Conservation (phyloP, 2,329 filamentous ascomycete species). For the Arthrocladium fulminans region DNA sequence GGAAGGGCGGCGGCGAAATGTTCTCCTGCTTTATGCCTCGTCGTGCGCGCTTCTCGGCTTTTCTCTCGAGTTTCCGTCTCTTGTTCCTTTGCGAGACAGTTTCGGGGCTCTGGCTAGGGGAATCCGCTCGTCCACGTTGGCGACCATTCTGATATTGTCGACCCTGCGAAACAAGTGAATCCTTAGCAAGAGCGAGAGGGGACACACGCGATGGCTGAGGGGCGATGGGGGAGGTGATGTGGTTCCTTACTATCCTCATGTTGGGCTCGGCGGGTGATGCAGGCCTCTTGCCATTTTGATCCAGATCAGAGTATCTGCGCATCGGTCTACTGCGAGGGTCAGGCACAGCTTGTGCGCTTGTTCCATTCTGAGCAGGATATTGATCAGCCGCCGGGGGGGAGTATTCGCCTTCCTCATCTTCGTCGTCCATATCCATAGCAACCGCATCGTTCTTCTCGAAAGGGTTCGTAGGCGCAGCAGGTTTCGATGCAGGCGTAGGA, state of each 20-base stretch:
- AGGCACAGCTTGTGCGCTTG: constrained; percentile 12
- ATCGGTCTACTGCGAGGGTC: constrained; percentile 21
- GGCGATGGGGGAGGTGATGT: constrained; percentile 64
- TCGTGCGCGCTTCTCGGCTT: constrained; percentile 27
- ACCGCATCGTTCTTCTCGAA: constrained; percentile 1
- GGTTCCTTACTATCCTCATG: constrained; percentile 60
- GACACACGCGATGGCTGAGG: constrained; percentile 66
- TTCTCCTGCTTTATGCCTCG: constrained; percentile 52
- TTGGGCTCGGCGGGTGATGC: constrained; percentile 27
- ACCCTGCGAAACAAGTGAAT: constrained; percentile 45
- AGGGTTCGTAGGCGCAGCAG: constrained; percentile 4
- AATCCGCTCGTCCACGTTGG: constrained; percentile 23
- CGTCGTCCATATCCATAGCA: constrained; percentile 25
- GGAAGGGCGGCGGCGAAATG: constrained; percentile 51
- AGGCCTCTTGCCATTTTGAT: constrained; percentile 18
- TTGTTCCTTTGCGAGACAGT: constrained; percentile 39
- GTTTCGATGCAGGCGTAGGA: neutral
- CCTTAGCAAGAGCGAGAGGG: constrained; percentile 46
- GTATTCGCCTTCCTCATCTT: constrained; percentile 40
- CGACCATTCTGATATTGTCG: constrained; percentile 41
- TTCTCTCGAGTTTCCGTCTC: constrained; percentile 40
- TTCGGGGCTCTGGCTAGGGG: constrained; percentile 23
- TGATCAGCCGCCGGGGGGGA: constrained; percentile 37
- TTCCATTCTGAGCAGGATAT: constrained; percentile 25
- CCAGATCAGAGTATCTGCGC: constrained; percentile 22